A percentile compares a stretch with the other conserved stretches of the same genome.
Evolutionary conservation across 371 early-diverging fungal genomes (phyloP).

Genomic region (Mucor velutinosus): DNA sequence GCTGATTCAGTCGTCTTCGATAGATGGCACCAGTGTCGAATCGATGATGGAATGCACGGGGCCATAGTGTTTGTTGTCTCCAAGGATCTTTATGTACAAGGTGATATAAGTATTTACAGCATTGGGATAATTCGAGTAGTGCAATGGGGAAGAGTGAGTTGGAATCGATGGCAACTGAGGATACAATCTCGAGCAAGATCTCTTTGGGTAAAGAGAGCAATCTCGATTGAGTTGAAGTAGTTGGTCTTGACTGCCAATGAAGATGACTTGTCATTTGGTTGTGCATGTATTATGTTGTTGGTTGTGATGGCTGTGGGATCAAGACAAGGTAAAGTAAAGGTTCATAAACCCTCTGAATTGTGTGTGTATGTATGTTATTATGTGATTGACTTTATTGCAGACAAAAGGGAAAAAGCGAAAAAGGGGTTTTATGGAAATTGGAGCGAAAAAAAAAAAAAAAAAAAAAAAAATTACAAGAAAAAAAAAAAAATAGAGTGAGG

Average conservation of each 20-base stretch:
- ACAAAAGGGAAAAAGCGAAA: slow-evolving; percentile 4
- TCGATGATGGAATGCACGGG: slow-evolving; percentile 34
- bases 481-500: slow-evolving; percentile 8
- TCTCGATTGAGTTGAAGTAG: not conserved
- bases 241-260: slow-evolving; percentile 10
- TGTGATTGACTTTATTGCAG: not conserved
- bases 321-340: not conserved
- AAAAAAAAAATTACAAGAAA: slow-evolving; percentile 11
- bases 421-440: slow-evolving; percentile 5
- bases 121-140: slow-evolving; percentile 36
- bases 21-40: slow-evolving; percentile 49
- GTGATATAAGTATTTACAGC: slow-evolving; percentile 38
- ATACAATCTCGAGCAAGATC: slow-evolving; percentile 37
- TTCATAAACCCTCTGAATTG: not conserved
- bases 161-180: slow-evolving; percentile 27
- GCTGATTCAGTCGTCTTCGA: slow-evolving; percentile 30
- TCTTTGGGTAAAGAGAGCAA: slow-evolving; percentile 43
- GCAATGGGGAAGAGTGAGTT: slow-evolving; percentile 31
- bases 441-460: not conserved
- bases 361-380: not conserved
- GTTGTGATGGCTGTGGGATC: not conserved
- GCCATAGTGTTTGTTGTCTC: slow-evolving; percentile 38
- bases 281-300: not conserved
- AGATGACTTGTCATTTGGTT: slow-evolving; percentile 20
- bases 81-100: slow-evolving; percentile 41